Conservation (phyloP, 352 stramenopile species). For the Phytophthora kernoviae region DNA sequence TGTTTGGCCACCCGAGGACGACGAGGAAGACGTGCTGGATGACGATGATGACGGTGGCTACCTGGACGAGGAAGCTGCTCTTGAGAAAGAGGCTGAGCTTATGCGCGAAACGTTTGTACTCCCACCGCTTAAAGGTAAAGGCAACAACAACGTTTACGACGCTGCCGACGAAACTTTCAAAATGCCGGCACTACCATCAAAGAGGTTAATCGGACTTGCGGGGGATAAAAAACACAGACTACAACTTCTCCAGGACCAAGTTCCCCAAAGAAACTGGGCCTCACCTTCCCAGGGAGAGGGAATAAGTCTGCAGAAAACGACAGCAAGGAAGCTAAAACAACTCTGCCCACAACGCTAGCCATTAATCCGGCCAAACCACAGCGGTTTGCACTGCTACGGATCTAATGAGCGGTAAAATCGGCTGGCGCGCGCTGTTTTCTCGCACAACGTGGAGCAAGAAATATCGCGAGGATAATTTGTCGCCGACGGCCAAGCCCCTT, state of each 20-base stretch:
- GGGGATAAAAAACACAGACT: slow-evolving; percentile 14
- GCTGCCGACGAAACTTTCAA: slow-evolving; percentile 74
- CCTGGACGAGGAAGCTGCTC: slow-evolving; percentile 64
- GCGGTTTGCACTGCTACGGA: slow-evolving; percentile 45
- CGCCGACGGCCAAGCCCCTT: slow-evolving; percentile 22
- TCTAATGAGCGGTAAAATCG: slow-evolving; percentile 32
- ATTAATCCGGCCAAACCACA: slow-evolving; percentile 14
- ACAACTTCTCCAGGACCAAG: slow-evolving; percentile 4
- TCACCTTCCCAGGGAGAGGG: slow-evolving; percentile 17
- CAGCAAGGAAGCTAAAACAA: slow-evolving; percentile 3
- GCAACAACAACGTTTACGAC: slow-evolving; percentile 61
- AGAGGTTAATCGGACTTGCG: slow-evolving; percentile 34
- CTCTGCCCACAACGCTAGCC: slow-evolving; percentile 10
- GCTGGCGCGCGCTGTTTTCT: slow-evolving; percentile 47
- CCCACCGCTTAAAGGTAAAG: slow-evolving; percentile 69
- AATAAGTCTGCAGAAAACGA: slow-evolving; percentile 8
- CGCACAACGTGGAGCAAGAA: slow-evolving; percentile 58
- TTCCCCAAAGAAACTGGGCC: slow-evolving; percentile 19
- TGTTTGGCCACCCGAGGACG: slow-evolving; percentile 80
- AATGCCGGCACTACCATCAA: slow-evolving; percentile 75
- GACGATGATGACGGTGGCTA: slow-evolving; percentile 66
- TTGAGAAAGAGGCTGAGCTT: slow-evolving; percentile 77
- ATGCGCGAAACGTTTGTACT: slow-evolving; percentile 83
- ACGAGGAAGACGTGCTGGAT: slow-evolving; percentile 80
- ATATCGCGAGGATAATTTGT: slow-evolving; percentile 50